Conservation (phyloP, 2,329 filamentous ascomycete genomes). For the Phialophora tarda region DNA sequence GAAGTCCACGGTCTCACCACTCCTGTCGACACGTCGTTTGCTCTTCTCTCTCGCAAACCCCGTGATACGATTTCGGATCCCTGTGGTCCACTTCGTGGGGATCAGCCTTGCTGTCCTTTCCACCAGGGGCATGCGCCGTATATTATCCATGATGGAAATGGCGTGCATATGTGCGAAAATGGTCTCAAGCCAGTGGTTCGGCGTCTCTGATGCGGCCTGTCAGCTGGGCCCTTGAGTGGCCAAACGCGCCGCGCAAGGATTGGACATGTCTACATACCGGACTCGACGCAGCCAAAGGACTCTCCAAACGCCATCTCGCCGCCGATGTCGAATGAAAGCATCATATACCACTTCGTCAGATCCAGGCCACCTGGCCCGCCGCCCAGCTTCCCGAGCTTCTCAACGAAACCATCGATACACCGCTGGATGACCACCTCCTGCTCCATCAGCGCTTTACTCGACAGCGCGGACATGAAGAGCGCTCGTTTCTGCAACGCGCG, state of each 20-base stretch:
- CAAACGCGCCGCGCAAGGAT: conserved; percentile 39
- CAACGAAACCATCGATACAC: conserved; percentile 26
- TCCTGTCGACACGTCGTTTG: not conserved
- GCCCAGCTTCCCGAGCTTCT: conserved; percentile 21
- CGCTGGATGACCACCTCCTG: conserved; percentile 43
- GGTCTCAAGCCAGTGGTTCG: not conserved
- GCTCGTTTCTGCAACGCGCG: not conserved
- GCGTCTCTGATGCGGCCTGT: not conserved
- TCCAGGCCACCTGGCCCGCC: not conserved
- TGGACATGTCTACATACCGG: not conserved
- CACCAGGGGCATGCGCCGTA: not conserved
- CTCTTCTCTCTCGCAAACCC: not conserved
- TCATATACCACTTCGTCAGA: not conserved
- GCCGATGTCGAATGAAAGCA: conserved; percentile 43
- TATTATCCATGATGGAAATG: not conserved
- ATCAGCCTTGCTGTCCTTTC: not conserved
- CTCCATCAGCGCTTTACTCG: conserved; percentile 43
- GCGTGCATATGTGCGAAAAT: not conserved
- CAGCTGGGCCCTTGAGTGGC: not conserved
- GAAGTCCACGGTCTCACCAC: not conserved
- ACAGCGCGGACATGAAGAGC: conserved; percentile 39
- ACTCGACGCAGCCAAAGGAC: conserved; percentile 42
- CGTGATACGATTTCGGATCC: not conserved
- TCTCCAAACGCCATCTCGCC: conserved; percentile 44
- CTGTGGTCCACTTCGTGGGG: not conserved